A percentile compares a stretch with the other conserved stretches of the same genome.
Evolutionary conservation across 768 basidiomycete species (phyloP).

Genomic region (Panaeolus cyanescens): DNA sequence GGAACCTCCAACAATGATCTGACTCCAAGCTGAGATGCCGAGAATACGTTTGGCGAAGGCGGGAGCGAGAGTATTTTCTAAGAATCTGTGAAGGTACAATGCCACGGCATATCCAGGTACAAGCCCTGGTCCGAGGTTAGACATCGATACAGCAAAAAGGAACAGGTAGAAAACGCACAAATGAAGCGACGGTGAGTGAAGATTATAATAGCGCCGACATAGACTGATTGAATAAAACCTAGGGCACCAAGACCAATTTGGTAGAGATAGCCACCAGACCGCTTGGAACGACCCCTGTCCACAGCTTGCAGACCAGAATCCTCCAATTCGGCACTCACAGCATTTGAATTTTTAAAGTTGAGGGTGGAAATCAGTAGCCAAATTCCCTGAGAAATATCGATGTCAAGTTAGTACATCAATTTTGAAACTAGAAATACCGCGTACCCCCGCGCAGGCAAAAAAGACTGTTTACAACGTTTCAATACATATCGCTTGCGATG

Average conservation of each 20-base stretch:
- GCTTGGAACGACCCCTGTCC: conserved; percentile 12
- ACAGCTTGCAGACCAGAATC: conserved; percentile 21
- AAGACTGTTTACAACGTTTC: no score
- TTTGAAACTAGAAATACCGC: background rate
- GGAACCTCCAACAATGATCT: conserved; percentile 35
- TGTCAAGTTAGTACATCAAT: background rate
- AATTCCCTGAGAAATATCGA: background rate
- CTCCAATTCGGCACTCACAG: conserved; percentile 19
- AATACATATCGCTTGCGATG: background rate
- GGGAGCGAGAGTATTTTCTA: conserved; percentile 28
- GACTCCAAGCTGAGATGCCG: conserved; percentile 30
- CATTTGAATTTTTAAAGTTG: conserved; percentile 18
- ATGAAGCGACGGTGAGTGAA: conserved; percentile 27
- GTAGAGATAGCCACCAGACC: conserved; percentile 22
- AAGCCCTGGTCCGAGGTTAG: background rate
- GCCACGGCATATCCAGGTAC: conserved; percentile 23
- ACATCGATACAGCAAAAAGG: background rate
- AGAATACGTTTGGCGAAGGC: conserved; percentile 32
- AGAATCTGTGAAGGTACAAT: conserved; percentile 30
- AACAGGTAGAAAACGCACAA: conserved; percentile 32
- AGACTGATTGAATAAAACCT: conserved; percentile 27
- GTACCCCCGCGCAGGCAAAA: conserved; percentile 26
- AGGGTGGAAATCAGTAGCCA: conserved; percentile 29
- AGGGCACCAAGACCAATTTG: conserved; percentile 21
- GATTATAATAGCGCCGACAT: conserved; percentile 27